Evolutionary conservation across 1,284 basidiomycete genomes (phyloP).

Genomic region (Schizophyllum amplum): DNA sequence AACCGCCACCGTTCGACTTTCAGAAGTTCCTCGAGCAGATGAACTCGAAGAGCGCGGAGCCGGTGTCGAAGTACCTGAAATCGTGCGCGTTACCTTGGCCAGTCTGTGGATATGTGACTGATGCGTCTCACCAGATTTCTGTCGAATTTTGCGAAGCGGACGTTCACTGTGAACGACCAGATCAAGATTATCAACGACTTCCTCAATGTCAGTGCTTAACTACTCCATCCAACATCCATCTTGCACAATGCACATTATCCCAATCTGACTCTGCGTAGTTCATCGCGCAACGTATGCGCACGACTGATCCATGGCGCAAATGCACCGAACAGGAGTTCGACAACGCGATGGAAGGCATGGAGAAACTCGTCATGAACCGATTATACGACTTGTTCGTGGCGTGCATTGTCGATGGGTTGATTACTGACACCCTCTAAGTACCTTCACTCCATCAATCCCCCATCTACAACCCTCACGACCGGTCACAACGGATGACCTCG

Average conservation of each 20-base stretch:
- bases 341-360: conserved; percentile 97
- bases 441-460: conserved; percentile 79
- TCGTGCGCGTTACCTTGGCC: conserved; percentile 49
- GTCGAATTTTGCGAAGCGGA: conserved; percentile 84
- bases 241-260: conserved; percentile 1
- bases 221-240: not conserved
- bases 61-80: conserved; percentile 84
- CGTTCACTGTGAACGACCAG: conserved; percentile 85
- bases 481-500: conserved; percentile 92
- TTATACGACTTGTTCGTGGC: conserved; percentile 81
- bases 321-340: conserved; percentile 83
- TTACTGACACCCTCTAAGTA: conserved; percentile 38
- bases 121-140: conserved; percentile 53
- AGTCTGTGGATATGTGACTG: conserved; percentile 1
- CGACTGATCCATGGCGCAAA: conserved; percentile 76
- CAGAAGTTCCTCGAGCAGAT: conserved; percentile 89
- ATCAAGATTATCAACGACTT: conserved; percentile 93
- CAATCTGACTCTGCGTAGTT: conserved; percentile 46
- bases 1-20: conserved; percentile 64
- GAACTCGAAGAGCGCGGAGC: conserved; percentile 76
- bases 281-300: conserved; percentile 81
- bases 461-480: conserved; percentile 59
- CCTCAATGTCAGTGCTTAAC: conserved; percentile 51
- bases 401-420: conserved; percentile 3
- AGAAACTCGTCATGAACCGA: conserved; percentile 98